phyloP scores from a whole-genome alignment of 768 basidiomycete species.

The Suillus ampliporus region DNA sequence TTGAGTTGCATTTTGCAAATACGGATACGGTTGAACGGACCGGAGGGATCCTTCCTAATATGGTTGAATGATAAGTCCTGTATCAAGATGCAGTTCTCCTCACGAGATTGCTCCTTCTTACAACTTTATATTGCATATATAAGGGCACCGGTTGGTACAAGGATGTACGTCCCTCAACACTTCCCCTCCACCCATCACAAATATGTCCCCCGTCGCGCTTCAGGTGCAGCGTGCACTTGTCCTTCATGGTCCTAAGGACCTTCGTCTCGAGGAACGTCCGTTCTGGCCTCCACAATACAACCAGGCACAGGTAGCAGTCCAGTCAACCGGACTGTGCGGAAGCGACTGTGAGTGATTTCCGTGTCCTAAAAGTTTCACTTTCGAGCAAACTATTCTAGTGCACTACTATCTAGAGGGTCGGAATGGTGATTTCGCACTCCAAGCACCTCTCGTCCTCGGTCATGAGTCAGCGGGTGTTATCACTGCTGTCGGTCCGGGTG shows the following conservation, averaged over 20 bases:
- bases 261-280: conserved; percentile 77
- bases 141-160: conserved; percentile 15
- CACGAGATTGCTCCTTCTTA: conserved; percentile 40
- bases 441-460: conserved; percentile 86
- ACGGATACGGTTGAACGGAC: conserved; percentile 38
- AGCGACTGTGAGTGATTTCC: conserved; percentile 63
- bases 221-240: conserved; percentile 74
- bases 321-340: conserved; percentile 90
- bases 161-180: conserved; percentile 30
- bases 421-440: conserved; percentile 91
- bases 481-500: conserved; percentile 80
- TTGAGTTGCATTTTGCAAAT: conserved; percentile 22
- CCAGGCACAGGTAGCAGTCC: conserved; percentile 81
- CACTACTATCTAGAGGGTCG: conserved; percentile 91
- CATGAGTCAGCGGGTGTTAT: conserved; percentile 93
- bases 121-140: conserved; percentile 38
- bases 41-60: conserved; percentile 30
- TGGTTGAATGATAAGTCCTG: conserved; percentile 24
- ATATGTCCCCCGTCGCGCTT: conserved; percentile 54
- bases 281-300: conserved; percentile 73
- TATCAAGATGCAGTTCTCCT: conserved; percentile 31
- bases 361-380: conserved; percentile 7
- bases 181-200: conserved; percentile 24
- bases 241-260: conserved; percentile 82
- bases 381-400: conserved; percentile 49